These are phyloP conservation scores for Pistacia integerrima DNA, from an alignment of 345 rosid genomes.

Conservation along the genomic window DNA sequence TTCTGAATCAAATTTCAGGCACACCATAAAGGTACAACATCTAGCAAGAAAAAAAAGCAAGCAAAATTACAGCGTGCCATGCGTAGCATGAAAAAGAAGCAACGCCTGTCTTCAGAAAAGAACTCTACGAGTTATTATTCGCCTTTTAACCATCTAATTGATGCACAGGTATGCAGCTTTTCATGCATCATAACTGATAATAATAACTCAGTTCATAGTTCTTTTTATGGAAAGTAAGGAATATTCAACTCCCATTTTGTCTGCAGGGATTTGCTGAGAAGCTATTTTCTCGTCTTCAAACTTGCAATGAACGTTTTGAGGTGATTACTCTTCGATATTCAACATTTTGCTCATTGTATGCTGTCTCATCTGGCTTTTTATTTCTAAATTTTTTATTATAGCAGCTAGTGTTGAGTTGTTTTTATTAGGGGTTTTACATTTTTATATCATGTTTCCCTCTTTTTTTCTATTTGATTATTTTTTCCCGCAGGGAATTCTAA, in stretches of 20 bases:
- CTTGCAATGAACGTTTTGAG: conserved; percentile 89
- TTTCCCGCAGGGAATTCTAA: neutral
- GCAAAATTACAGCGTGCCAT: conserved; percentile 87
- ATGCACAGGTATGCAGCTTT: conserved; percentile 68
- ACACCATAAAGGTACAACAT: conserved; percentile 67
- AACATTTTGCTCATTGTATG: conserved; percentile 2
- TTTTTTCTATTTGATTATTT: conserved; percentile 6
- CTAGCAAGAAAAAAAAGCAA: conserved; percentile 96
- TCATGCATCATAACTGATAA: neutral
- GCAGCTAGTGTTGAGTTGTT: neutral
- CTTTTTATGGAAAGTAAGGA: neutral
- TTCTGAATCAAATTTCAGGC: conserved; percentile 53
- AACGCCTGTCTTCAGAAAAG: conserved; percentile 63
- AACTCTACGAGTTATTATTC: conserved; percentile 58
- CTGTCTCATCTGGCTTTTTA: neutral
- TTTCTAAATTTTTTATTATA: neutral
- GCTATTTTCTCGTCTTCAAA: conserved; percentile 82
- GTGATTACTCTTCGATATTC: conserved; percentile 36
- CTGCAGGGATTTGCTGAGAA: conserved; percentile 85
- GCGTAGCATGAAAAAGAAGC: conserved; percentile 77
- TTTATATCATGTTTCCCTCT: neutral
- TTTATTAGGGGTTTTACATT: neutral
- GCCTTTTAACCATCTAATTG: conserved; percentile 82
- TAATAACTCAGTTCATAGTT: neutral
- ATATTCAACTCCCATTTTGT: conserved; percentile 13